Percentiles rank a stretch among this genome's conserved stretches.
These are phyloP conservation scores for Cardiospermum halicacabum DNA, from an alignment of 345 rosid species.

Conservation along the genomic window DNA sequence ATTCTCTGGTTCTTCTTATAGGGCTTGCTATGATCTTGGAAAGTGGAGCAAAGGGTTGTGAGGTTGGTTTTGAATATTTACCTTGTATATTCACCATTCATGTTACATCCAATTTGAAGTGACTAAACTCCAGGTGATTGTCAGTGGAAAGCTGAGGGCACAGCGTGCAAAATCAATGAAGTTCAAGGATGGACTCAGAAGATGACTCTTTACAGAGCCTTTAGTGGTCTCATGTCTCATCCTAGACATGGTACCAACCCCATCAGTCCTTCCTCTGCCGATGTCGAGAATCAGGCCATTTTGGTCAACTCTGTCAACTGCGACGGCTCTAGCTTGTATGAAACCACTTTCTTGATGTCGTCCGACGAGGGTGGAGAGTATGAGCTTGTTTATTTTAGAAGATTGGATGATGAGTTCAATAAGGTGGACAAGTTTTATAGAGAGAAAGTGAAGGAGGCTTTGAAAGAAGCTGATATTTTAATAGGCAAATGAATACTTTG, in stretches of 20 bases:
- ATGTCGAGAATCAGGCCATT: constrained; percentile 44
- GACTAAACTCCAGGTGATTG: too few relatives aligned
- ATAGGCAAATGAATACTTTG: constrained; percentile 71
- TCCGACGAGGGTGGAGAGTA: constrained; percentile 63
- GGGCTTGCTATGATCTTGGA: too few relatives aligned
- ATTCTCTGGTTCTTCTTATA: too few relatives aligned
- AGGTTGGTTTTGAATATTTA: too few relatives aligned
- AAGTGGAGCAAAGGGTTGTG: constrained; percentile 33
- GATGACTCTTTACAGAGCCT: constrained; percentile 48
- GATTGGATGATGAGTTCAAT: constrained; percentile 66
- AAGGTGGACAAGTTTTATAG: constrained; percentile 52
- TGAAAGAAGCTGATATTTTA: constrained; percentile 50
- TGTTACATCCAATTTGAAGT: too few relatives aligned
- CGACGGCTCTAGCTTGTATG: constrained; percentile 28
- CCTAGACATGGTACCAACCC: constrained; percentile 13
- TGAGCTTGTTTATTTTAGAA: constrained; percentile 54
- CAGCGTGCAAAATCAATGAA: constrained; percentile 34
- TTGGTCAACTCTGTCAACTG: constrained; percentile 31
- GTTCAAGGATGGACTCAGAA: constrained; percentile 36
- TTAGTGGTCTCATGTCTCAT: constrained; percentile 48
- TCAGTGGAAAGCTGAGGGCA: constrained; percentile 33
- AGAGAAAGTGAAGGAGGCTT: constrained; percentile 46
- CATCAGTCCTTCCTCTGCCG: constrained; percentile 14
- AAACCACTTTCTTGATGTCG: constrained; percentile 52
- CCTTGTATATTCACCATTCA: too few relatives aligned